Conservation (phyloP, 2,329 filamentous ascomycete genomes). For the Alternaria sp. region DNA sequence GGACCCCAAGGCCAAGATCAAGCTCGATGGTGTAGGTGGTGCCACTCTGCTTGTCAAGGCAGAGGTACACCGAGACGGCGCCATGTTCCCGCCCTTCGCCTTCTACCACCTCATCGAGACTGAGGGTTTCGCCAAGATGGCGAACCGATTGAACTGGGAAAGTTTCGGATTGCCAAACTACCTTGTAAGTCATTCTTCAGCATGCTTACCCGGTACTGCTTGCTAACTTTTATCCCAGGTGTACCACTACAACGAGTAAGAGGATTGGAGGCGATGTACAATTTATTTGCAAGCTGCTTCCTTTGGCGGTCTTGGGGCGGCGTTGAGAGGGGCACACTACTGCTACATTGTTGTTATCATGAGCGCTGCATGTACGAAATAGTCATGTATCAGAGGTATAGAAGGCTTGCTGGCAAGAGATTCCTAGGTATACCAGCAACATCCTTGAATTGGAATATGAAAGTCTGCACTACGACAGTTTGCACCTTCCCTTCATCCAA, state of each 20-base stretch:
- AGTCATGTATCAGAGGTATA: slow-evolving; percentile 12
- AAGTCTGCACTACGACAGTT: not conserved
- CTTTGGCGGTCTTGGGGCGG: slow-evolving; percentile 42
- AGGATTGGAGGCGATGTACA: slow-evolving; percentile 1
- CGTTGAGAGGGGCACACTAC: slow-evolving; percentile 29
- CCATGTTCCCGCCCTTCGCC: slow-evolving; percentile 96
- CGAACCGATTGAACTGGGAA: slow-evolving; percentile 83
- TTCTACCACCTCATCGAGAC: slow-evolving; percentile 99
- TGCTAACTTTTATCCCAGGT: slow-evolving; percentile 62
- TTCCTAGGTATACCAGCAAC: slow-evolving; percentile 10
- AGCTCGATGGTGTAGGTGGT: slow-evolving; percentile 91
- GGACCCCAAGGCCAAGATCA: slow-evolving; percentile 70
- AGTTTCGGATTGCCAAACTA: slow-evolving; percentile 94
- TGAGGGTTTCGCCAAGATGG: slow-evolving; percentile 98
- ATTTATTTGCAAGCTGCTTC: slow-evolving; percentile 12
- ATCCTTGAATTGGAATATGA: slow-evolving; percentile 11
- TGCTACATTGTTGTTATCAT: slow-evolving; percentile 14
- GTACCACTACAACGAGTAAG: slow-evolving; percentile 87
- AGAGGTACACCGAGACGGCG: slow-evolving; percentile 94
- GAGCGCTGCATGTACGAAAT: slow-evolving; percentile 22
- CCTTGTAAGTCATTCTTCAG: slow-evolving; percentile 69
- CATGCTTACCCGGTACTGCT: not conserved
- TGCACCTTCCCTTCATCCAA: not conserved
- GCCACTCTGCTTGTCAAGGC: slow-evolving; percentile 94
- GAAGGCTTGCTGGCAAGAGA: slow-evolving; percentile 26